Conservation (phyloP, 2,329 filamentous ascomycete species). For the Clonostachys rhizophaga region DNA sequence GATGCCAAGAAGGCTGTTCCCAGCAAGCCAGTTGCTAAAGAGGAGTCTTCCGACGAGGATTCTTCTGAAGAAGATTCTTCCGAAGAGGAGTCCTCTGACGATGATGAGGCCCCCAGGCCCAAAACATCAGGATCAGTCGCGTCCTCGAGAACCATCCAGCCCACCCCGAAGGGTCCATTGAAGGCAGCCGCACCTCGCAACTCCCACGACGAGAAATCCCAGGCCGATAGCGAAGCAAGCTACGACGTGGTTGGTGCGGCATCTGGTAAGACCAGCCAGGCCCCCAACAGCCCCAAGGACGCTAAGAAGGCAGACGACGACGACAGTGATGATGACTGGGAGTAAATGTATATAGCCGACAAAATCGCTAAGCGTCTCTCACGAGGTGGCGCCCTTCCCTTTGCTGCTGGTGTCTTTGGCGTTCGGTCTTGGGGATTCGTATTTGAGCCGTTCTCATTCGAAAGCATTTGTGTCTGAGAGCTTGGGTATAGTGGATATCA, state of each 20-base stretch:
- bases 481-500: not conserved
- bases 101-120: constrained; percentile 19
- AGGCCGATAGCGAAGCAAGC: constrained; percentile 89
- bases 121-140: constrained; percentile 44
- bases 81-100: constrained; percentile 26
- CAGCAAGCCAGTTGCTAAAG: too few species aligned
- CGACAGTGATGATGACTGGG: constrained; percentile 74
- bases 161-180: constrained; percentile 27
- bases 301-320: constrained; percentile 8
- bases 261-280: constrained; percentile 73
- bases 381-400: not conserved
- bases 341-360: constrained; percentile 36
- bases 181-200: constrained; percentile 64
- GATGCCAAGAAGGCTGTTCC: not conserved
- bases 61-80: not conserved
- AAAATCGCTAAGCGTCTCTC: too few species aligned
- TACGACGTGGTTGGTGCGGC: constrained; percentile 86
- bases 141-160: constrained; percentile 57
- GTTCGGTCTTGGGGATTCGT: not conserved
- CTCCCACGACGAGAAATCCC: constrained; percentile 85
- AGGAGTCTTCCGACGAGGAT: too few species aligned
- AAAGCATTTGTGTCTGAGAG: not conserved
- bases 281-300: constrained; percentile 63
- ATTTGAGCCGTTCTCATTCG: not conserved
- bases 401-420: not conserved